Evolutionary conservation across 306 rosid genomes (phyloP).

Genomic region (Trifolium repens): DNA sequence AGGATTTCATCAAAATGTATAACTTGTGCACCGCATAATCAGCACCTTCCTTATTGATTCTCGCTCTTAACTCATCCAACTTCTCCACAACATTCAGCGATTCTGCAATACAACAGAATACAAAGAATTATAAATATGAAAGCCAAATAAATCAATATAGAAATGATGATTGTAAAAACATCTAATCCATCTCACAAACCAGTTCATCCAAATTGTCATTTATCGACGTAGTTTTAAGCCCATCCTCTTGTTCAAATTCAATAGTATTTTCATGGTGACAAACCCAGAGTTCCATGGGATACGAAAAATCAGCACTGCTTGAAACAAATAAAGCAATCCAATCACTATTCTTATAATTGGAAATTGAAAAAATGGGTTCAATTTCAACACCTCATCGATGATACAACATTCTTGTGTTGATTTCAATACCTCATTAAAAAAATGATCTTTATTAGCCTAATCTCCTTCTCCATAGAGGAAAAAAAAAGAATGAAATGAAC

Average conservation of each 20-base stretch:
- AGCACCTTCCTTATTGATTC: conserved; percentile 57
- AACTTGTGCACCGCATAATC: conserved; percentile 58
- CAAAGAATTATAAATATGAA: neutral
- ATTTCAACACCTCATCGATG: neutral
- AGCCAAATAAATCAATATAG: no score
- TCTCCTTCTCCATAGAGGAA: no score
- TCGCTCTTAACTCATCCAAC: conserved; percentile 53
- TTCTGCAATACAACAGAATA: conserved; percentile 43
- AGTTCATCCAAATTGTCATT: conserved; percentile 50
- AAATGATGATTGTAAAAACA: neutral
- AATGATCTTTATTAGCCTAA: no score
- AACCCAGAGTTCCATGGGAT: conserved; percentile 37
- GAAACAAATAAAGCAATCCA: no score
- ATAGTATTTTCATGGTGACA: conserved; percentile 28
- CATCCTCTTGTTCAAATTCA: conserved; percentile 27
- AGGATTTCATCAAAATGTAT: conserved; percentile 46
- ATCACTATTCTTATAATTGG: no score
- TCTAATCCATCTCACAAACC: conserved; percentile 51
- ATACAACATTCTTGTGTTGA: no score
- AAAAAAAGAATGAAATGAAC: no score
- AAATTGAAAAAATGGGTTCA: no score
- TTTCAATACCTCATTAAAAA: no score
- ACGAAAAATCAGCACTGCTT: neutral
- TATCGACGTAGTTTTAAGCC: conserved; percentile 12
- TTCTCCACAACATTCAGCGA: conserved; percentile 48